Conservation (phyloP, 2,329 filamentous ascomycete genomes). For the Curvularia spicifera region DNA sequence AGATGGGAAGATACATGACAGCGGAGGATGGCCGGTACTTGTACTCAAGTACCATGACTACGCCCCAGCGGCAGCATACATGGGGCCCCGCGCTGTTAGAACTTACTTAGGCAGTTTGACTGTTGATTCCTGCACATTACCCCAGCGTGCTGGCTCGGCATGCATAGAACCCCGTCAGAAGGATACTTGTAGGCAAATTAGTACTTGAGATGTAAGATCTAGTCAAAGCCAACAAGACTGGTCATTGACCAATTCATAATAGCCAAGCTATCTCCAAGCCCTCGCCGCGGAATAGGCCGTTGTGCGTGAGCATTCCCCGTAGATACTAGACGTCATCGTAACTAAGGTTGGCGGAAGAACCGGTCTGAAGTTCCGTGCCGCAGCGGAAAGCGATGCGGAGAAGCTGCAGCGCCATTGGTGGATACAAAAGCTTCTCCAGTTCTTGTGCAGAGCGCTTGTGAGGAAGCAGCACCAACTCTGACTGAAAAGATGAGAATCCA, state of each 20-base stretch:
- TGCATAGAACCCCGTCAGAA: slow-evolving; percentile 21
- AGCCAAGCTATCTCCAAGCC: slow-evolving; percentile 28
- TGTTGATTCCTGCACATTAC: slow-evolving; percentile 14
- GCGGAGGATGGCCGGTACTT: slow-evolving; percentile 14
- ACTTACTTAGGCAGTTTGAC: slow-evolving; percentile 10
- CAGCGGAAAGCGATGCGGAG: slow-evolving; percentile 20
- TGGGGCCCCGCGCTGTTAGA: slow-evolving; percentile 20
- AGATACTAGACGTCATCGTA: slow-evolving; percentile 24
- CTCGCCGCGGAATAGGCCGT: slow-evolving; percentile 20
- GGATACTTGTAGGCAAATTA: slow-evolving; percentile 12
- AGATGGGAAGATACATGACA: neutral
- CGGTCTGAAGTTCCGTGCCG: slow-evolving; percentile 30
- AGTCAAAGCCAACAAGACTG: slow-evolving; percentile 14
- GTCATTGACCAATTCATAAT: slow-evolving; percentile 24
- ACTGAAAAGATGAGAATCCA: slow-evolving; percentile 2
- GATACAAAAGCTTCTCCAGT: slow-evolving; percentile 31
- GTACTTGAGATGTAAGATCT: slow-evolving; percentile 7
- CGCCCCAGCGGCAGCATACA: slow-evolving; percentile 8
- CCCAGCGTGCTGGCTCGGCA: slow-evolving; percentile 22
- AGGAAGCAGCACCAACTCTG: slow-evolving; percentile 13
- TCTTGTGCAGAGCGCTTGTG: slow-evolving; percentile 10
- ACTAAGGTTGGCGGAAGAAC: slow-evolving; percentile 31
- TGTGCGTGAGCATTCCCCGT: slow-evolving; percentile 20
- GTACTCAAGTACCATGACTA: slow-evolving; percentile 13
- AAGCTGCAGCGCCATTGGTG: slow-evolving; percentile 33